Conservation (phyloP, 1,139 yeast species). For the Geotrichum australiense region DNA sequence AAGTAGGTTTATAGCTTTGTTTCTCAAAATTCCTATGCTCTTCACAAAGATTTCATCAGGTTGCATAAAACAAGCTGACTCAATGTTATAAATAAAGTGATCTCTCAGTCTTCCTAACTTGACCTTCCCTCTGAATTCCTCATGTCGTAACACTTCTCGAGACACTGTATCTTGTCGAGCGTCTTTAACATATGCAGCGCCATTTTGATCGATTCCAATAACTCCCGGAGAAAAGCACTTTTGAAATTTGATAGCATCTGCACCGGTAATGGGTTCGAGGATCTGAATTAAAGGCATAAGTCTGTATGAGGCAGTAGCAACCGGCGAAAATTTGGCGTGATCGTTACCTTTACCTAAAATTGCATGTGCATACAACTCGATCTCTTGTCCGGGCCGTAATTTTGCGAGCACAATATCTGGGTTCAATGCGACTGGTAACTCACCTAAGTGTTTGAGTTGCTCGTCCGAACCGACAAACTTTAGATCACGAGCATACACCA, state of each 20-base stretch:
- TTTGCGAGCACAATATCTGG: conserved; percentile 88
- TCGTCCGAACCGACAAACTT: conserved; percentile 89
- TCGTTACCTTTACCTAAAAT: conserved; percentile 87
- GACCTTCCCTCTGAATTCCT: conserved; percentile 82
- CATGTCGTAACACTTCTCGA: conserved; percentile 90
- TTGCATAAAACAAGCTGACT: conserved; percentile 92
- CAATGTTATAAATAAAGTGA: conserved; percentile 90
- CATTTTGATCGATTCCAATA: conserved; percentile 63
- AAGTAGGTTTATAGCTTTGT: conserved; percentile 70
- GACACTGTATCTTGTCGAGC: conserved; percentile 94
- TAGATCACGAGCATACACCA: conserved; percentile 81
- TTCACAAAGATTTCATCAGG: conserved; percentile 94
- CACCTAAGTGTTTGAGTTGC: conserved; percentile 69
- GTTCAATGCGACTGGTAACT: conserved; percentile 30
- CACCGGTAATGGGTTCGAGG: conserved; percentile 65
- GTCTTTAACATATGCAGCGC: conserved; percentile 74
- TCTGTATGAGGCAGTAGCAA: conserved; percentile 94
- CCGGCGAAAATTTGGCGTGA: conserved; percentile 97
- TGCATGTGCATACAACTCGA: conserved; percentile 83
- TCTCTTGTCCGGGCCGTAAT: conserved; percentile 95
- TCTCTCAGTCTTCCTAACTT: conserved; percentile 86
- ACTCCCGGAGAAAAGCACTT: conserved; percentile 93
- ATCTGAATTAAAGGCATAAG: conserved; percentile 87
- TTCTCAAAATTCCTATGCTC: conserved; percentile 74
- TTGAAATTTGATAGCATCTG: conserved; percentile 70